Evolutionary conservation across 371 early-diverging fungal genomes (phyloP).

Genomic region (Nosema granulosis): DNA sequence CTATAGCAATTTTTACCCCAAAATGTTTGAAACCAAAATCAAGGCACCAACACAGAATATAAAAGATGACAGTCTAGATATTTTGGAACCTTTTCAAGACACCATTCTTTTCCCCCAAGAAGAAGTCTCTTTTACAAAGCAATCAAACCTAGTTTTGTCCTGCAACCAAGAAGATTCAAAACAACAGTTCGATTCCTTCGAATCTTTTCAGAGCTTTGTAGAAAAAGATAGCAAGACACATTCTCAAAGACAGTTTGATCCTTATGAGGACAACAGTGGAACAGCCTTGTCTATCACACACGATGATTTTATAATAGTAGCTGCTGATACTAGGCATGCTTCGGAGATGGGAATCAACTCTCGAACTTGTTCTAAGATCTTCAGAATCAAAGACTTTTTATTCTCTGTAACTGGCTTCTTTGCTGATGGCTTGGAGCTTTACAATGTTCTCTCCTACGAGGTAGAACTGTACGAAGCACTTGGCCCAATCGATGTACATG

Average conservation of each 20-base stretch:
- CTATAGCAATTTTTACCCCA: background rate
- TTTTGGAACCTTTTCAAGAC: background rate
- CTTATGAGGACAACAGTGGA: slow-evolving; percentile 73
- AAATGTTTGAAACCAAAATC: background rate
- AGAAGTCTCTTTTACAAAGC: background rate
- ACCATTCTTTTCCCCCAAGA: background rate
- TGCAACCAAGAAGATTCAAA: background rate
- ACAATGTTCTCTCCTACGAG: slow-evolving; percentile 75
- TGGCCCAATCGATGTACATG: slow-evolving; percentile 79
- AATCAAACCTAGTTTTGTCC: background rate
- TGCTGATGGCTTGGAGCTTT: slow-evolving; percentile 83
- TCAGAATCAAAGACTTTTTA: slow-evolving; percentile 73
- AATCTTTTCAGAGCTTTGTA: background rate
- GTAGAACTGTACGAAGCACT: slow-evolving; percentile 64
- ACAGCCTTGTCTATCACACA: slow-evolving; percentile 87
- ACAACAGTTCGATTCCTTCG: background rate
- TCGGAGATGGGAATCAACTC: slow-evolving; percentile 88
- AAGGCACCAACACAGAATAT: background rate
- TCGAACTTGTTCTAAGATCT: slow-evolving; percentile 83
- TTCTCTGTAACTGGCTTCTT: slow-evolving; percentile 83
- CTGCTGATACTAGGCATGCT: slow-evolving; percentile 91
- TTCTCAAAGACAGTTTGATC: slow-evolving; percentile 42
- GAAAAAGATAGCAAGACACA: background rate
- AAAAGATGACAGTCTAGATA: background rate
- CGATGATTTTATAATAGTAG: slow-evolving; percentile 83